A percentile compares a stretch with the other conserved stretches of the same genome.
phyloP scores from a whole-genome alignment of 2,329 filamentous ascomycete species.

The Fusarium globosum region DNA sequence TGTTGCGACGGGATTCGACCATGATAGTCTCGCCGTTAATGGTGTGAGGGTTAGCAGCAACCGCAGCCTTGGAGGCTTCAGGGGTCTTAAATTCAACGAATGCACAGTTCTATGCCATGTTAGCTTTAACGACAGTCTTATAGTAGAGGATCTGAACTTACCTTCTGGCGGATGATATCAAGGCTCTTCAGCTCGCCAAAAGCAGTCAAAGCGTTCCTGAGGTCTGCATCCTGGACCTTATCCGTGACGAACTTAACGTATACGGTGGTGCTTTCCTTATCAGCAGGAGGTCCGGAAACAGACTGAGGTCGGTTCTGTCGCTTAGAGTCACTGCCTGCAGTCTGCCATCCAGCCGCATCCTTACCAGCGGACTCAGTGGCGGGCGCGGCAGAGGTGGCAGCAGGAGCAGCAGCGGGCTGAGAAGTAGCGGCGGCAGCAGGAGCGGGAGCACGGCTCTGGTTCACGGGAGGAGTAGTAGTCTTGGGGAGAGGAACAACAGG shows the following conservation, averaged over 20 bases:
- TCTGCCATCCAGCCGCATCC: constrained; percentile 79
- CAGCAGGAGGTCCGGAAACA: constrained; percentile 66
- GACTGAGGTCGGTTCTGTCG: constrained; percentile 81
- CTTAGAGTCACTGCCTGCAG: constrained; percentile 84
- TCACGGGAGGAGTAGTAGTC: constrained; percentile 64
- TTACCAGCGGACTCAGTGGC: constrained; percentile 58
- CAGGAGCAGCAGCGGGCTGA: constrained; percentile 52
- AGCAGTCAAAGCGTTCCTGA: constrained; percentile 76
- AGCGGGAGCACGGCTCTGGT: constrained; percentile 64
- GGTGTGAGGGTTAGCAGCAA: constrained; percentile 84
- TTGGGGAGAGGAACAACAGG: constrained; percentile 68
- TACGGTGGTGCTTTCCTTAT: constrained; percentile 82
- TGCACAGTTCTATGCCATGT: constrained; percentile 80
- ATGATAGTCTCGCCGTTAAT: constrained; percentile 85
- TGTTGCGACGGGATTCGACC: constrained; percentile 89
- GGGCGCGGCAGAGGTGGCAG: constrained; percentile 52
- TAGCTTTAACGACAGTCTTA: constrained; percentile 4
- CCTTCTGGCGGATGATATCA: constrained; percentile 86
- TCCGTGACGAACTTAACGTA: constrained; percentile 98
- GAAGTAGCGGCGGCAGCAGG: constrained; percentile 52
- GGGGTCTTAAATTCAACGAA: constrained; percentile 92
- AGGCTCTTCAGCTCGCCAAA: constrained; percentile 79
- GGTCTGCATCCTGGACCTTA: constrained; percentile 79
- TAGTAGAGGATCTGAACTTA: constrained; percentile 53
- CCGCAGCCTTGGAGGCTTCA: constrained; percentile 84